Base-by-base conservation (phyloP, 2,329 filamentous ascomycete species). In the Epichloe coenophiala region DNA sequence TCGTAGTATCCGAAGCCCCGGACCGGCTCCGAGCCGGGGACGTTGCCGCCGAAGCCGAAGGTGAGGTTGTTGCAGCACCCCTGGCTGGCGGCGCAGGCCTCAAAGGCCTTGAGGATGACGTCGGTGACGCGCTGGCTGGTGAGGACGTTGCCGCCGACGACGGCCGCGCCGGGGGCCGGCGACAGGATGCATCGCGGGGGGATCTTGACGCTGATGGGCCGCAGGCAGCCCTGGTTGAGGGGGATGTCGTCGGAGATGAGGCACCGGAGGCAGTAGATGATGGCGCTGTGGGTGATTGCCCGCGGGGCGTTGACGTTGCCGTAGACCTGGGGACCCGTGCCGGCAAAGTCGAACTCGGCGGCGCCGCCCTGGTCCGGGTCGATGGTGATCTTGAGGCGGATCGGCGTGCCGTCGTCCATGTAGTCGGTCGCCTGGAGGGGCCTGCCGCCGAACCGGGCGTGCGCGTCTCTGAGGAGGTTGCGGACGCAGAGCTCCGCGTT, bases 11-110 rank as follows among this genome's bases (percentile, higher is more conserved):
- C 69, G 51, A 72, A 72, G 17, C 70, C 69, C 45, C 65, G 66
- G 21, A 71, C 57, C 3, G 63, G 63, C 35, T 65, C 57, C 41
- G 65, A 55, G 5, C 68, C 67, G 1, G 60, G 63, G 37, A 68
- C 58, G 49, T 70, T 71, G 7, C 69, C 69, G 8, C 69, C 83
- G 59, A 88, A 88, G 47, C 86, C 86, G 59, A 93, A 91, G 0
- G 87, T 91, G 8, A 93, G 73, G 60, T 91, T 93, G 65, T 91
- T 91, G 61, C 83, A 87, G 65, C 86, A 84, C 12, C 87, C 87
- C 59, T 91, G 87, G 8, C 77, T 83, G 12, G 87, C 87, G 3
- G 86, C 86, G 55, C 84, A 89, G 1, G 86, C 87, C 51, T 80
- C 74, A 71, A 91, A 91, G 1, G 86, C 86, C 60, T 85, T 87